These are phyloP conservation scores for Boletus reticulatus DNA, from an alignment of 768 basidiomycete species.

Conservation along the genomic window DNA sequence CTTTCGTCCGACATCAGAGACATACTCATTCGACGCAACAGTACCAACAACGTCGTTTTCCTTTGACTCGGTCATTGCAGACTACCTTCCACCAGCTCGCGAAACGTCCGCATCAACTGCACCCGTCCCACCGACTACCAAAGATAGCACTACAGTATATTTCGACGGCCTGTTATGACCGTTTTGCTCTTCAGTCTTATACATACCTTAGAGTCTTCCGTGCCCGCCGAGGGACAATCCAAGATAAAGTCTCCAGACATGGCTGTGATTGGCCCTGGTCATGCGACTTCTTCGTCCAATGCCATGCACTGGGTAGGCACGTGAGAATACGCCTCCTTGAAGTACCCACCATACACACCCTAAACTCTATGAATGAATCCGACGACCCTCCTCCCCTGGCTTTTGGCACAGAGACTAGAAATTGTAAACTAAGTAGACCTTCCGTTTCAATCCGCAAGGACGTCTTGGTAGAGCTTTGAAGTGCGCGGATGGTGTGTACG, in stretches of 20 bases:
- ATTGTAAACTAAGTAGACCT: slow-evolving; percentile 85
- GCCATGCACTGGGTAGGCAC: slow-evolving; percentile 24
- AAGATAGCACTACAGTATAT: slow-evolving; percentile 34
- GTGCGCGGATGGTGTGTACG: slow-evolving; percentile 62
- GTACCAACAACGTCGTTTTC: slow-evolving; percentile 43
- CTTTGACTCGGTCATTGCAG: slow-evolving; percentile 73
- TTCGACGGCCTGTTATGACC: slow-evolving; percentile 41
- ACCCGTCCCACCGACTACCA: slow-evolving; percentile 11
- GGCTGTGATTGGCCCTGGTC: background rate
- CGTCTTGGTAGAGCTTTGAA: slow-evolving; percentile 84
- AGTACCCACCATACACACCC: slow-evolving; percentile 48
- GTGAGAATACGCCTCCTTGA: slow-evolving; percentile 9
- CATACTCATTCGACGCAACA: slow-evolving; percentile 24
- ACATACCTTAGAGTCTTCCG: slow-evolving; percentile 20
- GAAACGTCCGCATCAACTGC: slow-evolving; percentile 15
- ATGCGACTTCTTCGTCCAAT: slow-evolving; percentile 31
- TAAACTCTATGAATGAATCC: slow-evolving; percentile 83
- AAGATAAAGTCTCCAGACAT: background rate
- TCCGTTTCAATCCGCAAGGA: slow-evolving; percentile 82
- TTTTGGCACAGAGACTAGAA: slow-evolving; percentile 69
- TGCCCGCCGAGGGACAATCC: background rate
- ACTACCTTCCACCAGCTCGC: slow-evolving; percentile 55
- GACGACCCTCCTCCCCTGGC: slow-evolving; percentile 38
- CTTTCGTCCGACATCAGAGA: background rate
- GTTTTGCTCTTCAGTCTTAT: background rate